Percentiles rank a stretch among this genome's conserved stretches.
These are phyloP conservation scores for Cryoendolithus antarcticus DNA, from an alignment of 2,329 filamentous ascomycete genomes.

Conservation along the genomic window DNA sequence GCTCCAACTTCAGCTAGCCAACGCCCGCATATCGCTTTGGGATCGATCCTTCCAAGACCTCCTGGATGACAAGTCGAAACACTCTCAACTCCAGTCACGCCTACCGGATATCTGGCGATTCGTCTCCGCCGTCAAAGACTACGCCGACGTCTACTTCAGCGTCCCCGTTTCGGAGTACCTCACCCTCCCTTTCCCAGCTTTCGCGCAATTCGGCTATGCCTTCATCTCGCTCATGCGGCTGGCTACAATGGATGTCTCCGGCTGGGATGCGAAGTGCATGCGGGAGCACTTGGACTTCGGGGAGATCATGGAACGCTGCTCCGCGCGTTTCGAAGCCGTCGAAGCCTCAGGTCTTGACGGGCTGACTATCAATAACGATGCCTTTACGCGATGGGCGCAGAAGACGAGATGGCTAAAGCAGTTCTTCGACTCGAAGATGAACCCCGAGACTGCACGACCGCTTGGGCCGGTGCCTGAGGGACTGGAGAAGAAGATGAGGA, in stretches of 20 bases:
- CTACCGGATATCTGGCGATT: conserved; percentile 16
- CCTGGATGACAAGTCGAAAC: conserved; percentile 11
- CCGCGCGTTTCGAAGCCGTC: conserved; percentile 8
- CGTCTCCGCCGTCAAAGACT: conserved; percentile 13
- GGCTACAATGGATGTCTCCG: conserved; percentile 18
- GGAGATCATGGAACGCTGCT: conserved; percentile 12
- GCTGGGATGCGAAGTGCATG: conserved; percentile 15
- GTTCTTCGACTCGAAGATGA: conserved; percentile 15
- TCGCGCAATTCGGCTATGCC: conserved; percentile 19
- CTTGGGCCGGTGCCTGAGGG: neutral
- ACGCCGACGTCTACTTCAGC: conserved; percentile 16
- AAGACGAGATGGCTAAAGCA: conserved; percentile 17
- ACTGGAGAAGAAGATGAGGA: neutral
- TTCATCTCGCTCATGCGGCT: conserved; percentile 19
- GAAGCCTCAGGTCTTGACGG: conserved; percentile 10
- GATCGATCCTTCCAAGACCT: conserved; percentile 16
- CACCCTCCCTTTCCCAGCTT: conserved; percentile 17
- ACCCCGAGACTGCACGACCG: neutral
- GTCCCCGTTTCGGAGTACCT: conserved; percentile 16
- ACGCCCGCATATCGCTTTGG: conserved; percentile 16
- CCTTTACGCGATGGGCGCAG: conserved; percentile 19
- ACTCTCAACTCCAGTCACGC: conserved; percentile 8
- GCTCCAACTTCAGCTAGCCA: conserved; percentile 15
- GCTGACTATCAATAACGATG: conserved; percentile 16
- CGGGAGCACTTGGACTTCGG: conserved; percentile 12